phyloP scores from a whole-genome alignment of 768 basidiomycete species.

The Boletus reticulatus region DNA sequence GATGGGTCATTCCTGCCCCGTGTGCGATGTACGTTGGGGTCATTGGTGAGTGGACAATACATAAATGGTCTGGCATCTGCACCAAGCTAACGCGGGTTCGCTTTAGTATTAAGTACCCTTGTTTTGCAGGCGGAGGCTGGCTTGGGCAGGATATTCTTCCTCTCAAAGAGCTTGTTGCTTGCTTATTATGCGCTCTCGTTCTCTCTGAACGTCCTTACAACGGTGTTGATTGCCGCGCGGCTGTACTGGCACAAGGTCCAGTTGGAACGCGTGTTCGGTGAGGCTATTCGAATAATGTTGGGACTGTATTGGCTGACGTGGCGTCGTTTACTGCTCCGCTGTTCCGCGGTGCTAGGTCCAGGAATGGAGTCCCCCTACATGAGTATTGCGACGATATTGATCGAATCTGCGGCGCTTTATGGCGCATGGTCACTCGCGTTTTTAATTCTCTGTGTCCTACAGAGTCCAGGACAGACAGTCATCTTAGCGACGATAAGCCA shows the following conservation, averaged over 20 bases:
- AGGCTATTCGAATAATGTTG: background rate
- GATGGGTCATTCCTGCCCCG: constrained; percentile 25
- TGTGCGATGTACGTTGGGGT: constrained; percentile 26
- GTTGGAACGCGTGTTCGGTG: constrained; percentile 25
- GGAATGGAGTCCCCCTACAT: constrained; percentile 18
- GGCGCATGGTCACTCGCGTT: constrained; percentile 24
- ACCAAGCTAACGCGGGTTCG: background rate
- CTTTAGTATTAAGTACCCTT: constrained; percentile 19
- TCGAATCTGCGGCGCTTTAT: constrained; percentile 27
- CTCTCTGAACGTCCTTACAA: constrained; percentile 23
- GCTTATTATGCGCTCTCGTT: constrained; percentile 24
- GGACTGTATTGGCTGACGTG: background rate
- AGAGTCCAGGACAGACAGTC: constrained; percentile 16
- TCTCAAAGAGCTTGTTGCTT: constrained; percentile 22
- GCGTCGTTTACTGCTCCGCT: background rate
- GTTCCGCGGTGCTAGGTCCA: constrained; percentile 6
- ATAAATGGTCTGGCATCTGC: background rate
- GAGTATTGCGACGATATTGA: constrained; percentile 19
- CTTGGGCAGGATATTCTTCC: constrained; percentile 16
- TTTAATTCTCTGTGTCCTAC: constrained; percentile 16
- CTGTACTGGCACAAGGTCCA: constrained; percentile 26
- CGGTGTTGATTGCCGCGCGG: constrained; percentile 21
- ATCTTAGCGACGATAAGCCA: constrained; percentile 24
- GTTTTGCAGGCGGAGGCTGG: constrained; percentile 18
- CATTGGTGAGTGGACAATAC: constrained; percentile 14